These are phyloP conservation scores for Sphagnum fallax DNA, from an alignment of 228 moss, liverwort and hornwort genomes.

Conservation along the genomic window DNA sequence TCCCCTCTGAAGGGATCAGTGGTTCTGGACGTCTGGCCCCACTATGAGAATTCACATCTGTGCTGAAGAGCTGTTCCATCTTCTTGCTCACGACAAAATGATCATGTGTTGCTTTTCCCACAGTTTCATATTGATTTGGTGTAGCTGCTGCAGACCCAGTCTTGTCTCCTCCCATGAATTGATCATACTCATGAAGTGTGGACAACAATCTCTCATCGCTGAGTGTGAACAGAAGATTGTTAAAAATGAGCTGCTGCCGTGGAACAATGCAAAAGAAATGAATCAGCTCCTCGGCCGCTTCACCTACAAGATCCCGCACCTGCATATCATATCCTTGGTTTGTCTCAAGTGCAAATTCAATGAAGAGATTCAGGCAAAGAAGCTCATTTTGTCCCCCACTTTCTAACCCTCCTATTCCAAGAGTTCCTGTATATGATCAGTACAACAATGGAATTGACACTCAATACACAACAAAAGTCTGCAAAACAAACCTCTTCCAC, in stretches of 20 bases:
- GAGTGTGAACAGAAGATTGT: conserved; percentile 26
- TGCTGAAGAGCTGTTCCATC: not conserved
- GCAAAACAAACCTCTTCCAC: too few species aligned
- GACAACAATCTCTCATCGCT: conserved; percentile 31
- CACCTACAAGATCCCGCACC: conserved; percentile 64
- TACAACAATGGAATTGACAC: too few species aligned
- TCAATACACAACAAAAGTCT: too few species aligned
- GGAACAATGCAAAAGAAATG: conserved; percentile 79
- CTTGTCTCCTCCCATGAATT: not conserved
- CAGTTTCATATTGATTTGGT: not conserved
- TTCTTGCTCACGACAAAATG: not conserved
- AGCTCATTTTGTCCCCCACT: too few species aligned
- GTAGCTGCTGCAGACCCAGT: not conserved
- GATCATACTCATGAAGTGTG: not conserved
- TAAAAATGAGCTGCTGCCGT: conserved; percentile 73
- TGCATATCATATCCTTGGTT: not conserved
- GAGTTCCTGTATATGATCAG: too few species aligned
- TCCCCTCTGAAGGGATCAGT: conserved; percentile 51
- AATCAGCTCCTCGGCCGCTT: conserved; percentile 74
- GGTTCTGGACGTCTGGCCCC: not conserved
- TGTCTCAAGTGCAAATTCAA: too few species aligned
- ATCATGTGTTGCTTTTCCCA: not conserved
- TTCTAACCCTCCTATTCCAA: too few species aligned
- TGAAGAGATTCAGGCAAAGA: too few species aligned
- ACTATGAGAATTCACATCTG: not conserved